Evolutionary conservation across 2,329 filamentous ascomycete species (phyloP), one percentile per base, ranked within the genome.

Genomic region (Xenoacremonium recifei): DNA sequence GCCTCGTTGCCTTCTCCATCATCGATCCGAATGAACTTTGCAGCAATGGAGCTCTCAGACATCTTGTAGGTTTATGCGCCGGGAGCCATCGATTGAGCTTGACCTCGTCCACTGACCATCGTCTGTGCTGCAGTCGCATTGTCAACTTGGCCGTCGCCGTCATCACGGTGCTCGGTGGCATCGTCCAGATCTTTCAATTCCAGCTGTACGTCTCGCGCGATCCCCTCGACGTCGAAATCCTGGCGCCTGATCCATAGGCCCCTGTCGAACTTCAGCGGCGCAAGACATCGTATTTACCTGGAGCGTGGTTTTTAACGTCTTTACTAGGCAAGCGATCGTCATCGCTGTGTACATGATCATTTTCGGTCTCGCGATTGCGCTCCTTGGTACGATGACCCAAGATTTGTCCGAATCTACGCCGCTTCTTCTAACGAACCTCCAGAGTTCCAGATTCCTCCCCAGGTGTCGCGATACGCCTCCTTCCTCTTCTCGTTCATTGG

Each of bases 401-500:
- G 42, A 19, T 1, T 12, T 38, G 27, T 23, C 21, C n/a, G n/a
- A n/a, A 30, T 37, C 2, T 11, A 19, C 21, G 25, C 27, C 15
- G 30, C 18, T 33, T 21, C 32, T 30, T 29, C 58, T 65, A 49
- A 65, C 51, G n/a, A 40, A 25, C 10, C 25, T 10, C 25, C 58
- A 77, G 93, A 99, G 70, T 95, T 97, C 73, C 87, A 96, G 69
- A 92, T 96, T 57, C 92, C 93, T 37, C 89, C 91, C 45, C 91
- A 96, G 66, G 78, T 96, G 40, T 86, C 90, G 44, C 85, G 89
- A 71, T 96, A 97, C 74, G 92, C 90, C 40, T 95, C 89, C 10
- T 99, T 99, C 76, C 84, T 97, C 69, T 97, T 97, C 76, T 95
- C 89, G 44, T 97, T 99, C 77, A 72, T 97, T 56, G 93, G 93